Base-by-base conservation (phyloP, 441 rosid species). In the Euphorbia celastroides region DNA sequence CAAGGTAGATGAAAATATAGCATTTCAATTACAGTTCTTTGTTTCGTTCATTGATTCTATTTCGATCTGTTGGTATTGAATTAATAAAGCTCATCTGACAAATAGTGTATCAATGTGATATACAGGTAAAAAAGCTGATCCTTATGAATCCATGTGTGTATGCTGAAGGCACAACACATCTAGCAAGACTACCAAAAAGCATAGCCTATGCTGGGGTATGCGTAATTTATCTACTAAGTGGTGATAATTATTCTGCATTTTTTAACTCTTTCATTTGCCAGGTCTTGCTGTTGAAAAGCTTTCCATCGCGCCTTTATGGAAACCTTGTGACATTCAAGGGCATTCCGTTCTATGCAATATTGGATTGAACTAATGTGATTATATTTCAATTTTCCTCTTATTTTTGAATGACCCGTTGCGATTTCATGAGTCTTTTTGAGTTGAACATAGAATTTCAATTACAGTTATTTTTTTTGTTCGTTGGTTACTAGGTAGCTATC, bases 121-220 rank as follows among this genome's bases (percentile, higher is more conserved):
- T 69, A 59, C 73, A 88, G 97, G 97, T 92, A 23, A 86, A 85
- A 68, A 89, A 86, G 70, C 82, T 94, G 76, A 79, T 89, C 72
- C 78, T 94, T 71, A 86, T 94, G 67, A 87, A 94, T 62, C 88
- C 97, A 73, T 86, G 91, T 70, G 97, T 87, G 44, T 92, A 92
- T 65, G 74, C 92, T 60, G 88, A 94, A 84, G 97, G 97, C 73
- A 87, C 90, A 0, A 93, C 88, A 62, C 64, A 83, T 71, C 79
- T 89, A 38, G 91, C 94, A n/a, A 88, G 78, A 34, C 72, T 92
- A 67, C 97, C 99, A 16, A 68, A 63, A 73, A 64, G 65, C 14
- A 73, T 80, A 52, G 97, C 99, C 73, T 91, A 89, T 79, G 90
- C 94, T 57, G 97, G 96, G 75, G 97, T 88, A 70, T 63, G 38